Evolutionary conservation across 768 basidiomycete species (phyloP).

Genomic region (Mycena vitilis): DNA sequence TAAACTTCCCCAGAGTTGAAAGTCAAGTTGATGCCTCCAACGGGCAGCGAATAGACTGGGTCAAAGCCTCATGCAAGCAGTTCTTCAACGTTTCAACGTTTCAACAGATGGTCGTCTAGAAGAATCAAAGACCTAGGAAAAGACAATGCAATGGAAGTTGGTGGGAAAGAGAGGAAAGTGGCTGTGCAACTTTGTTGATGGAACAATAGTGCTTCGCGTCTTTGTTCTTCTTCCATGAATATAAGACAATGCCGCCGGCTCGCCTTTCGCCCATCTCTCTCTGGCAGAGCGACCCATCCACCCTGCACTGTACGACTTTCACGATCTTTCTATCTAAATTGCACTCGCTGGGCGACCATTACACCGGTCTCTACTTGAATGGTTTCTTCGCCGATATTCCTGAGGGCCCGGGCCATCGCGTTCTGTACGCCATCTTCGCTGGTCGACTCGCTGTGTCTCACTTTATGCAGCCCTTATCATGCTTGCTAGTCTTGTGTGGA

Average conservation of each 20-base stretch:
- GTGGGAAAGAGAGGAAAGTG: too few relatives aligned
- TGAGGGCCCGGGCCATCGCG: conserved; percentile 29
- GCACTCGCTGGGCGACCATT: conserved; percentile 8
- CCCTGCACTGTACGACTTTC: conserved; percentile 27
- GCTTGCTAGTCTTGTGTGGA: conserved; percentile 61
- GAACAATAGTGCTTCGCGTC: too few relatives aligned
- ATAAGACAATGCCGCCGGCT: neutral
- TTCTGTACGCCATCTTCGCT: conserved; percentile 24
- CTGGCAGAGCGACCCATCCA: conserved; percentile 25
- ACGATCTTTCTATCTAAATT: conserved; percentile 2
- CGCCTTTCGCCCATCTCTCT: conserved; percentile 16
- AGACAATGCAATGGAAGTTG: too few relatives aligned
- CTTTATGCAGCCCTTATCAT: conserved; percentile 52
- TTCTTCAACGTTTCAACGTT: too few relatives aligned
- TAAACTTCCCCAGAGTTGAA: too few relatives aligned
- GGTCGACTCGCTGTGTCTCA: neutral
- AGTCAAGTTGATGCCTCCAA: too few relatives aligned
- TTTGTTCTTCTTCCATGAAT: neutral
- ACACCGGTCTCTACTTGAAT: neutral
- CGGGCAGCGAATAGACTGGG: too few relatives aligned
- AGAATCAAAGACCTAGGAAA: too few relatives aligned
- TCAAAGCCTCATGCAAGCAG: too few relatives aligned
- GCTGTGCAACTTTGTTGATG: too few relatives aligned
- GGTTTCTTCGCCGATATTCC: conserved; percentile 23
- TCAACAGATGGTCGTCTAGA: too few relatives aligned